phyloP scores from a whole-genome alignment of 2,329 filamentous ascomycete genomes.

The Epichloe sibirici region DNA sequence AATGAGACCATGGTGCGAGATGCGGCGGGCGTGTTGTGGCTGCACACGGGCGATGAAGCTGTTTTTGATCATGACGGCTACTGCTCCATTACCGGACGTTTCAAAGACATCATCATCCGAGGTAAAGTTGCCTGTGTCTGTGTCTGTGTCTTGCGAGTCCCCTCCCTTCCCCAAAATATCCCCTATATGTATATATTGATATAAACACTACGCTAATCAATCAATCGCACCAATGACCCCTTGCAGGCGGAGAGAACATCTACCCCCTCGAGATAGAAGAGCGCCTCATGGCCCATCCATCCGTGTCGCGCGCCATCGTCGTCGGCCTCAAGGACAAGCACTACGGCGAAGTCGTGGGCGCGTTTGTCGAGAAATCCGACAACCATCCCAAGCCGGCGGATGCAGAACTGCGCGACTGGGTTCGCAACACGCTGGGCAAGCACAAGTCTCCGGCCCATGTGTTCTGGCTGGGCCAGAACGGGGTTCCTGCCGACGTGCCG shows the following conservation, averaged over 20 bases:
- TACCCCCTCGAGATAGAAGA: slow-evolving; percentile 69
- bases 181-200: too few relatives aligned
- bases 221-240: not conserved
- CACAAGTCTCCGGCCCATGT: slow-evolving; percentile 61
- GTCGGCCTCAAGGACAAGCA: slow-evolving; percentile 57
- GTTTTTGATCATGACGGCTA: slow-evolving; percentile 57
- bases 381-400: slow-evolving; percentile 29
- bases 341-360: slow-evolving; percentile 61
- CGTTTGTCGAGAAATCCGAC: slow-evolving; percentile 40
- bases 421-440: slow-evolving; percentile 45
- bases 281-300: slow-evolving; percentile 51
- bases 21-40: slow-evolving; percentile 45
- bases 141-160: too few relatives aligned
- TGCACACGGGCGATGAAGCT: slow-evolving; percentile 57
- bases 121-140: slow-evolving; percentile 26
- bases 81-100: slow-evolving; percentile 60
- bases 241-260: slow-evolving; percentile 54
- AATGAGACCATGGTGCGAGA: slow-evolving; percentile 45
- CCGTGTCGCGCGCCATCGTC: slow-evolving; percentile 52
- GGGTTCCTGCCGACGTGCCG: slow-evolving; percentile 42
- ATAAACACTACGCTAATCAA: not conserved
- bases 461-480: slow-evolving; percentile 61
- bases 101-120: slow-evolving; percentile 71
- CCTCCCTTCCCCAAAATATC: not conserved
- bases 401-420: slow-evolving; percentile 50